Conservation (phyloP, 805 yeast genomes). For the Barnettozyma salicaria region DNA sequence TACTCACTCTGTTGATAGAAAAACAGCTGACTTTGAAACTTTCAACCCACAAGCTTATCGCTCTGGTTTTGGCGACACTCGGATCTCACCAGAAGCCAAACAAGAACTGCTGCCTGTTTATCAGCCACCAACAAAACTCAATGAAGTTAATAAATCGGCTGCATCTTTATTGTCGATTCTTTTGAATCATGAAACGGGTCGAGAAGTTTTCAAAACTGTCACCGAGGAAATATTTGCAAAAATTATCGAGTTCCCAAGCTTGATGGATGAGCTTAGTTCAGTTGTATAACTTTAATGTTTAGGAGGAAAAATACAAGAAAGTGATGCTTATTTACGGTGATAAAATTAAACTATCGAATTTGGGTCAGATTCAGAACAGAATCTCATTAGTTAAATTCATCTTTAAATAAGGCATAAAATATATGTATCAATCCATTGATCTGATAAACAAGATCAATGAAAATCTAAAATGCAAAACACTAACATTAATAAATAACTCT, state of each 20-base stretch:
- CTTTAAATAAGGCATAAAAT: no score
- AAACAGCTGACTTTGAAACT: constrained; percentile 41
- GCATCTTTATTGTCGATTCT: constrained; percentile 33
- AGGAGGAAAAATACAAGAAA: not conserved
- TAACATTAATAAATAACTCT: no score
- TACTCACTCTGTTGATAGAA: constrained; percentile 43
- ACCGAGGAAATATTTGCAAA: constrained; percentile 29
- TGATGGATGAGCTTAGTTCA: constrained; percentile 25
- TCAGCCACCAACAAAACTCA: constrained; percentile 29
- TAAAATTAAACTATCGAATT: no score
- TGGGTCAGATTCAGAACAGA: no score
- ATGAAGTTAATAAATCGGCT: constrained; percentile 37
- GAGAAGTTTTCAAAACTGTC: constrained; percentile 28
- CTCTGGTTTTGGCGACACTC: constrained; percentile 4
- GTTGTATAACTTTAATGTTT: constrained; percentile 12
- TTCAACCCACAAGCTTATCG: constrained; percentile 14
- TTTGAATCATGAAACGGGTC: constrained; percentile 28
- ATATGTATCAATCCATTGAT: no score
- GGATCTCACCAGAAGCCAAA: constrained; percentile 5
- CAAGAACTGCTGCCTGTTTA: constrained; percentile 18
- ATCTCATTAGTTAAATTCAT: no score
- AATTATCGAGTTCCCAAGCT: constrained; percentile 31
- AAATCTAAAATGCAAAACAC: no score
- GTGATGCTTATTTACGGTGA: no score
- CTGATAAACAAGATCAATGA: no score